Conservation (phyloP, 345 rosid species). For the Linum tenue region DNA sequence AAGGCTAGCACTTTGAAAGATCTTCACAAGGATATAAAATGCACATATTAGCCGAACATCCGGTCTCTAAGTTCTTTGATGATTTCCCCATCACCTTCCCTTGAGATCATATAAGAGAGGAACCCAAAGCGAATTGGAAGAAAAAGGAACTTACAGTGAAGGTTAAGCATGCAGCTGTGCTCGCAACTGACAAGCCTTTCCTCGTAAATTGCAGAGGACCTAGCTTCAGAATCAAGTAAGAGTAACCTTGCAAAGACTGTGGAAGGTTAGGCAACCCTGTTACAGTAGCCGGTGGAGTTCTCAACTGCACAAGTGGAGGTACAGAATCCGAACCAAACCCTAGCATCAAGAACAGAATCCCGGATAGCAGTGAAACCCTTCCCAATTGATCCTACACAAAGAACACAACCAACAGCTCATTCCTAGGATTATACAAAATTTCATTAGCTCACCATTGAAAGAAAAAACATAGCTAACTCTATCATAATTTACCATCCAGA, state of each 20-base stretch:
- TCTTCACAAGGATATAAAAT: slow-evolving; percentile 35
- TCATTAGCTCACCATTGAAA: too few relatives aligned
- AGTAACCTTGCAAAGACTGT: slow-evolving; percentile 57
- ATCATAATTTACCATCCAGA: slow-evolving; percentile 50
- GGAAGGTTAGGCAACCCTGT: slow-evolving; percentile 68
- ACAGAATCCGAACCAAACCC: slow-evolving; percentile 88
- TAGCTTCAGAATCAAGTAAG: slow-evolving; percentile 67
- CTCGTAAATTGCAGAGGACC: slow-evolving; percentile 84
- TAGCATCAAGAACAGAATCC: slow-evolving; percentile 63
- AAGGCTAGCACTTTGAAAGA: slow-evolving; percentile 85
- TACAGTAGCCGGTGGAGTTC: slow-evolving; percentile 71
- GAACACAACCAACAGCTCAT: too few relatives aligned
- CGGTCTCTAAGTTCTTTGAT: too few relatives aligned
- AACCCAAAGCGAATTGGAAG: slow-evolving; percentile 6
- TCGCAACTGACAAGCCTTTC: slow-evolving; percentile 90
- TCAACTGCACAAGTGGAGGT: slow-evolving; percentile 66
- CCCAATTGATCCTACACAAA: slow-evolving; percentile 73
- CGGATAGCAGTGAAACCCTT: slow-evolving; percentile 81
- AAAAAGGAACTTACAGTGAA: slow-evolving; percentile 49
- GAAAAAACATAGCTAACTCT: too few relatives aligned
- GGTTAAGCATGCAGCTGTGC: slow-evolving; percentile 90
- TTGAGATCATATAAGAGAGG: not conserved
- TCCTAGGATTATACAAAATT: too few relatives aligned
- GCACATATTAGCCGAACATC: slow-evolving; percentile 17
- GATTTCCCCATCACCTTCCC: too few relatives aligned